Conservation (phyloP, 1,139 yeast genomes). For the Nadsonia commutata region DNA sequence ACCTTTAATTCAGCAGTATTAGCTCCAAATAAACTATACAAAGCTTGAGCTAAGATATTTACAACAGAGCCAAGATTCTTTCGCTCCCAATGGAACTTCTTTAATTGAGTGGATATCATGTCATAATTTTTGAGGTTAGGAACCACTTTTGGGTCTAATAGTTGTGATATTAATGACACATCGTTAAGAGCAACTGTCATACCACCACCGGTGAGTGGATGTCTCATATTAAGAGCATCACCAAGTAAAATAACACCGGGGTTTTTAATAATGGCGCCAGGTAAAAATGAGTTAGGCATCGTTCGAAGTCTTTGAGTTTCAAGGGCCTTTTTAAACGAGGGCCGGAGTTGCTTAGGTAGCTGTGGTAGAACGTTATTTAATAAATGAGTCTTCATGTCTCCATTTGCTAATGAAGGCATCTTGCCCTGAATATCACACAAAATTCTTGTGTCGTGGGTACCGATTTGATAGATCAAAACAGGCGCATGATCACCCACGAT, state of each 20-base stretch:
- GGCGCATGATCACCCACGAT: slow-evolving; percentile 81
- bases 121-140: slow-evolving; percentile 48
- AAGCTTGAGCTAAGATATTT: slow-evolving; percentile 80
- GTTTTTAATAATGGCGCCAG: slow-evolving; percentile 51
- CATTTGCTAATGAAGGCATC: slow-evolving; percentile 51
- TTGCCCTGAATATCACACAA: slow-evolving; percentile 77
- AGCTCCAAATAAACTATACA: slow-evolving; percentile 84
- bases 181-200: slow-evolving; percentile 96
- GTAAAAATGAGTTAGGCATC: slow-evolving; percentile 89
- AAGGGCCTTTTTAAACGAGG: slow-evolving; percentile 50
- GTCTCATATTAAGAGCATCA: slow-evolving; percentile 94
- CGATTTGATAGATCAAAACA: slow-evolving; percentile 72
- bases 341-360: slow-evolving; percentile 48
- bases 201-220: slow-evolving; percentile 97
- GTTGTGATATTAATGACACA: slow-evolving; percentile 45
- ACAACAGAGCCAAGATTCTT: slow-evolving; percentile 71
- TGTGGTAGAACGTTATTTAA: slow-evolving; percentile 45
- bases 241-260: slow-evolving; percentile 82
- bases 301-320: slow-evolving; percentile 46
- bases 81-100: slow-evolving; percentile 60
- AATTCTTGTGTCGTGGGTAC: slow-evolving; percentile 70
- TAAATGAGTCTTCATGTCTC: slow-evolving; percentile 50
- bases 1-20: slow-evolving; percentile 48
- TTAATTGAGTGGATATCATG: slow-evolving; percentile 37
- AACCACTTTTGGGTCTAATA: slow-evolving; percentile 30